These are phyloP conservation scores for Arthrobotrys iridis DNA, from an alignment of 2,329 filamentous ascomycete species.

Conservation along the genomic window DNA sequence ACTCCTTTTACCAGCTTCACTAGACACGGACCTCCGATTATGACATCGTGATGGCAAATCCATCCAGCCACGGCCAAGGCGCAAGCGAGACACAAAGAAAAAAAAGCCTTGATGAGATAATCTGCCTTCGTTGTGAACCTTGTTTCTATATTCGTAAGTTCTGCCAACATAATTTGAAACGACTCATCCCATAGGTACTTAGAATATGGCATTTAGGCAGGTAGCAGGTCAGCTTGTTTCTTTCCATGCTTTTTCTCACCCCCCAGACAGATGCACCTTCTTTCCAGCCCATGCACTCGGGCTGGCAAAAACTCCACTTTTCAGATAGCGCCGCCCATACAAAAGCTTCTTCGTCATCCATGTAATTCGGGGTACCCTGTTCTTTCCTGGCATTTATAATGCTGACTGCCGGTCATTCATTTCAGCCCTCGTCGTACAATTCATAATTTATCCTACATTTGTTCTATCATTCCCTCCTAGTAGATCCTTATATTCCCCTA, in stretches of 20 bases:
- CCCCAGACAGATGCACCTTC: too few relatives aligned
- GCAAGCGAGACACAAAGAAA: conserved; percentile 24
- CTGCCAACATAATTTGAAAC: conserved; percentile 39
- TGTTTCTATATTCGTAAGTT: conserved; percentile 15
- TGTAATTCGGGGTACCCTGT: conserved; percentile 5
- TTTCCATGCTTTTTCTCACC: conserved; percentile 17
- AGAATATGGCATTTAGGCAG: conserved; percentile 40
- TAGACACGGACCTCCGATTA: not conserved
- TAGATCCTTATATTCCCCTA: not conserved
- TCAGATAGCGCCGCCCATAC: conserved; percentile 11
- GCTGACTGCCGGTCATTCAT: conserved; percentile 14
- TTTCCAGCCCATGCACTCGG: not conserved
- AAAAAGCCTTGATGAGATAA: conserved; percentile 10
- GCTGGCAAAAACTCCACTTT: conserved; percentile 19
- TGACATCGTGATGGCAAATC: conserved; percentile 35
- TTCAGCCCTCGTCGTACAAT: not conserved
- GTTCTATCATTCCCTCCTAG: not conserved
- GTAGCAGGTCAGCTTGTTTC: conserved; percentile 43
- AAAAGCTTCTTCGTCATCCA: conserved; percentile 40
- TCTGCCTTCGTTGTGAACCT: not conserved
- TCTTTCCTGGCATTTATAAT: not conserved
- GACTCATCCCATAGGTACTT: not conserved
- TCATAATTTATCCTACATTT: not conserved
- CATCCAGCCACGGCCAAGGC: conserved; percentile 37
- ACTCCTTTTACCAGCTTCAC: not conserved